These are phyloP conservation scores for Gynochthodes officinalis DNA, from an alignment of 257 asterid genomes.

Conservation along the genomic window DNA sequence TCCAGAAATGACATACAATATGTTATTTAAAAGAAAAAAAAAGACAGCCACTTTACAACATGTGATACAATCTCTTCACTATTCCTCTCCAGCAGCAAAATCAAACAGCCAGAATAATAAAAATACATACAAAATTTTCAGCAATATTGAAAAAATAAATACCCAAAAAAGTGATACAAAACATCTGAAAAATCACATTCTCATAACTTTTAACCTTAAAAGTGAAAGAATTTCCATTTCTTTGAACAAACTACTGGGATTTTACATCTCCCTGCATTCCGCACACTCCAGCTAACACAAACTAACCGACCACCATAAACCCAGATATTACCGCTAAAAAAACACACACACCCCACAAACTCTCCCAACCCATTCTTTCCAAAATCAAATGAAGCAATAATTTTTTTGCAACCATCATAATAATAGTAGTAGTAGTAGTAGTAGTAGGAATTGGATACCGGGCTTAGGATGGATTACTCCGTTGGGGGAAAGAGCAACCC, in stretches of 20 bases:
- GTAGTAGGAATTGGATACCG: constrained; percentile 47
- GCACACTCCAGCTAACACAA: not conserved
- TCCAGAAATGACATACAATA: not conserved
- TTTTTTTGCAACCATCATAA: no score
- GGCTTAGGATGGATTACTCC: constrained; percentile 45
- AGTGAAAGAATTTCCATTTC: constrained; percentile 1
- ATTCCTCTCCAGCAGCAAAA: not conserved
- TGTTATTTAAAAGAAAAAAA: no score
- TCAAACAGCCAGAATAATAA: not conserved
- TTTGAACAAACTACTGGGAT: not conserved
- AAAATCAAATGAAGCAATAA: not conserved
- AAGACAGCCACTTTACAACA: not conserved
- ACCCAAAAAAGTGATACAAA: not conserved
- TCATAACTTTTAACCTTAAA: not conserved
- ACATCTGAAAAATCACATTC: not conserved
- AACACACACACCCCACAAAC: no score
- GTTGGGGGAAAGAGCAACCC: constrained; percentile 60
- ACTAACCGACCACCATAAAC: not conserved
- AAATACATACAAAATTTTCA: not conserved
- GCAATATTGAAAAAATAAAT: not conserved
- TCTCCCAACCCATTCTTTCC: not conserved
- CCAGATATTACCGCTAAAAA: not conserved
- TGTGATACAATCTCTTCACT: not conserved
- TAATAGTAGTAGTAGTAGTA: no score
- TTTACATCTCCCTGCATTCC: not conserved